Base-by-base conservation (phyloP, 805 yeast species). In the Candida coquimbonensis region DNA sequence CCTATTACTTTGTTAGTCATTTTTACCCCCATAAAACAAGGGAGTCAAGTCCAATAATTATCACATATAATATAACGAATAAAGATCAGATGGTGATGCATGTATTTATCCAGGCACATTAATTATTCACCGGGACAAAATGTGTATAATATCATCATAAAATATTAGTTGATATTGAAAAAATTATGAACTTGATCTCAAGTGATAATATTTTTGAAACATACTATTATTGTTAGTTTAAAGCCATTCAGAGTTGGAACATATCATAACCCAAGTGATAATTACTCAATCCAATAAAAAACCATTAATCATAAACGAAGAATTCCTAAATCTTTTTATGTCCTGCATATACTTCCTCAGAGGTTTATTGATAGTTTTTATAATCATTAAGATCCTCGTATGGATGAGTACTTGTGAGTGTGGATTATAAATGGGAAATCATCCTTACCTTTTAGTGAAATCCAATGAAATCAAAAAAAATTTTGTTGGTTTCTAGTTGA, bases 81-180 rank as follows among this genome's bases (percentile, higher is more conserved):
- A 29, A 29, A 29, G 56, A 61, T 87, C 96, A 87, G 96, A 84
- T 87, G 96, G 96, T 87, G 95, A 87, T 87, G 96, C 96, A 87
- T 87, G 96, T 79, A 68, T 52, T 70, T 70, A 77, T 81, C 86
- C 85, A 69, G 84, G 93, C 82, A 81, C 93, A 86, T 74, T 73
- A 64, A 66, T 61, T 53, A 44, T 57, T 75, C 78, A 67, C 78
- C 78, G 75, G 71, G 72, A 66, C 51, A 53, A 52, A 51, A 48
- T 43, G 44, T 45, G 52, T 44, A 39, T 47, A 41, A 49, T 49
- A 36, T 56, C 56, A 52, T 56, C 61, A 56, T 42, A 37, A 42
- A 26, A 33, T 31, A 31, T 7, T 17, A n/a, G 36, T 33, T 29
- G 31, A 29, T 29, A 29, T 13, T 11, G 31, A 29, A 29, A 29